Percentiles rank a stretch among this genome's conserved stretches.
Conservation (phyloP, 768 basidiomycete species). For the Boletales sp. region DNA sequence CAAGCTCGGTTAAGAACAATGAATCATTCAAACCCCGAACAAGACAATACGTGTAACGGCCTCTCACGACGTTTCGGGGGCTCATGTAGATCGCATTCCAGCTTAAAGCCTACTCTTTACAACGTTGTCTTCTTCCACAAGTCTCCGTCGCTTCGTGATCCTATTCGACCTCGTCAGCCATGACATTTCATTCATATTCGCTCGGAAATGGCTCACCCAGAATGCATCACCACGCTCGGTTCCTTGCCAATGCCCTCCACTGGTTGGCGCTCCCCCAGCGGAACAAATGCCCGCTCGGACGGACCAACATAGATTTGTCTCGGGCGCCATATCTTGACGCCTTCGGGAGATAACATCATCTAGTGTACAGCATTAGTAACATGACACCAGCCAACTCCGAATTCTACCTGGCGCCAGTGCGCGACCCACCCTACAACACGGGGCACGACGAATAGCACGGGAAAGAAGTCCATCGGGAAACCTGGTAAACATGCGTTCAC, state of each 20-base stretch:
- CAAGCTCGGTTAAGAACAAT: neutral
- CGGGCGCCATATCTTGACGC: slow-evolving; percentile 93
- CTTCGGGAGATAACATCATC: slow-evolving; percentile 89
- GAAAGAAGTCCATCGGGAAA: slow-evolving; percentile 93
- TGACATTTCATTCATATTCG: neutral
- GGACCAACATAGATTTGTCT: slow-evolving; percentile 82
- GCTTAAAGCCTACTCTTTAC: slow-evolving; percentile 28
- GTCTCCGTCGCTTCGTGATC: slow-evolving; percentile 31
- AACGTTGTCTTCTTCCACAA: slow-evolving; percentile 23
- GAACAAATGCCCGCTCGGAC: slow-evolving; percentile 70
- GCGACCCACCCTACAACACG: slow-evolving; percentile 92
- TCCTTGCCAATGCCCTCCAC: slow-evolving; percentile 55
- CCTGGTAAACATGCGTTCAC: slow-evolving; percentile 39
- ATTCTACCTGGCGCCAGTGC: slow-evolving; percentile 79
- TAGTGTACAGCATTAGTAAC: slow-evolving; percentile 29
- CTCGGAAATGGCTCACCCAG: slow-evolving; percentile 54
- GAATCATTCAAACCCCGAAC: slow-evolving; percentile 22
- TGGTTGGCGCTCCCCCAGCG: slow-evolving; percentile 52
- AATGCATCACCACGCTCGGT: slow-evolving; percentile 64
- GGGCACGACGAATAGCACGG: slow-evolving; percentile 88
- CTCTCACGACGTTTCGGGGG: no score
- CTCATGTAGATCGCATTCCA: neutral
- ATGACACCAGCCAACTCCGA: neutral
- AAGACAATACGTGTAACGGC: slow-evolving; percentile 4
- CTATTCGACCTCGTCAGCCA: slow-evolving; percentile 11